phyloP scores from a whole-genome alignment of 2,329 filamentous ascomycete species.

The Ascochyta lentis region DNA sequence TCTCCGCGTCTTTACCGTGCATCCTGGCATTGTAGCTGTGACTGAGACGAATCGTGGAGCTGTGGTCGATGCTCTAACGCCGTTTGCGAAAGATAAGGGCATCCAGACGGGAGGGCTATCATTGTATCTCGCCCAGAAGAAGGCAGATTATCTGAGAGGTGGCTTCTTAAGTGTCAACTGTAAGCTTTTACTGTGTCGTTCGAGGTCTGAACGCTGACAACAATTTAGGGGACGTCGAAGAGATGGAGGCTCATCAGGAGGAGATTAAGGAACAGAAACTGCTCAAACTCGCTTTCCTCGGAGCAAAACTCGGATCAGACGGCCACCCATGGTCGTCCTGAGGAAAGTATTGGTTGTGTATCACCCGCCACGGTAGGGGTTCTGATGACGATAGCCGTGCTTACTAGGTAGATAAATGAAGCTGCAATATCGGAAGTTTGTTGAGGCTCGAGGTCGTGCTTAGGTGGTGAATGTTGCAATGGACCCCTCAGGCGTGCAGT shows the following conservation, averaged over 20 bases:
- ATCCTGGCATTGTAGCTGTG: slow-evolving; percentile 31
- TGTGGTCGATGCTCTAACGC: slow-evolving; percentile 17
- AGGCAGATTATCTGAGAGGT: slow-evolving; percentile 29
- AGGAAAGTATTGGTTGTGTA: background rate
- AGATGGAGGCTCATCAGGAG: slow-evolving; percentile 36
- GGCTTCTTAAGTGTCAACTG: slow-evolving; percentile 34
- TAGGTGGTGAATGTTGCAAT: background rate
- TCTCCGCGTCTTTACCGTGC: slow-evolving; percentile 30
- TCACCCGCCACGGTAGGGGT: background rate
- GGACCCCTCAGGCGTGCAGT: background rate
- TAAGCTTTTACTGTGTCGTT: slow-evolving; percentile 7
- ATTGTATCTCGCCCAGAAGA: slow-evolving; percentile 24
- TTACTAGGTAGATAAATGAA: background rate
- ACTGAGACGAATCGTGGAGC: slow-evolving; percentile 10
- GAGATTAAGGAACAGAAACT: slow-evolving; percentile 40
- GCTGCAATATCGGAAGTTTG: background rate
- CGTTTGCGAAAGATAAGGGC: slow-evolving; percentile 30
- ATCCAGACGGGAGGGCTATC: slow-evolving; percentile 24
- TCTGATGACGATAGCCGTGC: background rate
- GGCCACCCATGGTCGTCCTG: slow-evolving; percentile 24
- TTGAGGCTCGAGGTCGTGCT: background rate
- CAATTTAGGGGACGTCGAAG: slow-evolving; percentile 33
- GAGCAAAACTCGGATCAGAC: slow-evolving; percentile 25
- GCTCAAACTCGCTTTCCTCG: slow-evolving; percentile 31
- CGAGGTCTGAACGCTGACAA: slow-evolving; percentile 10